Evolutionary conservation across 2,329 filamentous ascomycete genomes (phyloP).

Genomic region (Talaromyces piceae): DNA sequence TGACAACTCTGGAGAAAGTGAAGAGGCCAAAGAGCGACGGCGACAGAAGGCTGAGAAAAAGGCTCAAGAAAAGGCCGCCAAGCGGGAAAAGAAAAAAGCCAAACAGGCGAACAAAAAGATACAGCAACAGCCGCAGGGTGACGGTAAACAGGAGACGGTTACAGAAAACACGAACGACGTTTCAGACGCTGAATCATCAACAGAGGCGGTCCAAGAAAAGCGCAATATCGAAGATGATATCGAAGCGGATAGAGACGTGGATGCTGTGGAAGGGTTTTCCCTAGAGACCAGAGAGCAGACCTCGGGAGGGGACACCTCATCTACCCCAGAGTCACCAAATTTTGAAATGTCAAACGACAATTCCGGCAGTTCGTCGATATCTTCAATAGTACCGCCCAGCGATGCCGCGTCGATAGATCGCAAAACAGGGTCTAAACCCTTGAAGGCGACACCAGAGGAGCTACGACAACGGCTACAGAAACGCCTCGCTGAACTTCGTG

Average conservation of each 20-base stretch:
- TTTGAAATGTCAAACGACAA: constrained; percentile 47
- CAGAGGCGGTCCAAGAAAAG: constrained; percentile 17
- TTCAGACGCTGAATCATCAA: constrained; percentile 10
- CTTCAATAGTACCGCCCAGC: constrained; percentile 51
- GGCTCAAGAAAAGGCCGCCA: constrained; percentile 30
- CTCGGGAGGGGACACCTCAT: constrained; percentile 32
- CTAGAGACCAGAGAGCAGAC: constrained; percentile 37
- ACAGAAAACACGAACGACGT: constrained; percentile 8
- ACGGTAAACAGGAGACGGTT: constrained; percentile 16
- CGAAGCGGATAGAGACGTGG: constrained; percentile 29
- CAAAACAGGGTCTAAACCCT: constrained; percentile 48
- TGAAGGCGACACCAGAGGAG: constrained; percentile 62
- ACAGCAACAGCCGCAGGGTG: not conserved
- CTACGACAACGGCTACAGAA: constrained; percentile 72
- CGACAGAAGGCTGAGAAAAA: constrained; percentile 40
- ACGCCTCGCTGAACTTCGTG: constrained; percentile 76
- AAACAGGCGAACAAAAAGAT: constrained; percentile 29
- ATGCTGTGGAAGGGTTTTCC: constrained; percentile 43
- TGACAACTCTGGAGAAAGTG: constrained; percentile 14
- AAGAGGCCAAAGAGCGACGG: constrained; percentile 27
- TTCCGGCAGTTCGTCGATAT: constrained; percentile 58
- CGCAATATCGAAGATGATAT: constrained; percentile 16
- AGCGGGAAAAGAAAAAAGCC: constrained; percentile 31
- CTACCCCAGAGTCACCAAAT: constrained; percentile 48
- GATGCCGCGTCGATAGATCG: constrained; percentile 21